Evolutionary conservation across 164 flowering plant genomes (phyloP), one percentile per base, ranked within the genome.

Genomic region (Akebia trifoliata): DNA sequence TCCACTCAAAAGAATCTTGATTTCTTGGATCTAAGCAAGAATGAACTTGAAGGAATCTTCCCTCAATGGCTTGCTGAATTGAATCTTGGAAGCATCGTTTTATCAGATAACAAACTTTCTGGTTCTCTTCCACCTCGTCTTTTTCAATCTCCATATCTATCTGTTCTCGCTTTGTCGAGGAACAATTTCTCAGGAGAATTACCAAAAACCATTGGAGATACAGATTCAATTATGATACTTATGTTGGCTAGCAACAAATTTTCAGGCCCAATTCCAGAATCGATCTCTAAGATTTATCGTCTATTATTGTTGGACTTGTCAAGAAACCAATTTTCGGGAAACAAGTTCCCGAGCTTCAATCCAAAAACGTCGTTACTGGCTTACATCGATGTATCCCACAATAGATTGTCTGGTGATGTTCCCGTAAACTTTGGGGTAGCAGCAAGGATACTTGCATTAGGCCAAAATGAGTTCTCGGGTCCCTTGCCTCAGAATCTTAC

Each of bases 1-100:
- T 69, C 81, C 1, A 54, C 56, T 8, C 82, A 72, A 61, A 76
- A 60, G 8, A 45, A 11, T 55, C 73, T 79, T 15, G 25, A 60
- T 52, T 66, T 67, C 64, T 64, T 82, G 59, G 87, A 82, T 59
- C 60, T 82, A 55, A 79, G 87, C 45, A 52, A 62, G 21, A 82
- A 77, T 51, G 17, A 65, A 28, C 71, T 79, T 4, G 26, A 70
- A 35, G 87, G 87, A 49, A 44, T 39, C 3, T 63, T 77, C 32
- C 84, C 78, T 0, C 24, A 26, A 12, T 79, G 87, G 82, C 75
- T 70, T 43, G 72, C 72, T 24, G 67, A 72, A 39, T 43, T 62
- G 55, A 50, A 67, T 9, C 20, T 74, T 26, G 71, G 69, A 36
- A 60, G 22, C 18, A 31, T 77, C 4, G 50, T 73, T 25, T 59